Percentiles rank a stretch among this genome's conserved stretches.
Conservation (phyloP, 2,329 filamentous ascomycete genomes). For the Colletotrichum destructivum region DNA sequence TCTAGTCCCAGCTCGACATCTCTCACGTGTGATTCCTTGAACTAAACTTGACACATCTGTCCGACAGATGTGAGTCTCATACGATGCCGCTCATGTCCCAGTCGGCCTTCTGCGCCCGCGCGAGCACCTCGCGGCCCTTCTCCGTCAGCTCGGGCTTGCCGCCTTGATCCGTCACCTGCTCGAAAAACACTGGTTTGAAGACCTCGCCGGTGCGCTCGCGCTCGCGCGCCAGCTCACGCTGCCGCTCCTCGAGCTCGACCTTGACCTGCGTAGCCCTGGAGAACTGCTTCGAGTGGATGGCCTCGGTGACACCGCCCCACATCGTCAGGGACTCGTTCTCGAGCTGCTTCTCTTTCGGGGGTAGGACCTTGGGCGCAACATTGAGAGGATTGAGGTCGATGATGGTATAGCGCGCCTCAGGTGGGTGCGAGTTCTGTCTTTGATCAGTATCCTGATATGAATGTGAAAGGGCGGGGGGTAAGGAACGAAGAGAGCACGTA, state of each 20-base stretch:
- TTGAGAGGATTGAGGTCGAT: constrained; percentile 90
- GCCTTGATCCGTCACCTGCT: constrained; percentile 68
- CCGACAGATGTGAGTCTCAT: not conserved
- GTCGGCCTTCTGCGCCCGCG: constrained; percentile 67
- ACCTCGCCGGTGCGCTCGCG: constrained; percentile 78
- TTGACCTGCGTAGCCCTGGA: constrained; percentile 88
- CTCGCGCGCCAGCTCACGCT: constrained; percentile 87
- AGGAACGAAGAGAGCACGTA: constrained; percentile 58
- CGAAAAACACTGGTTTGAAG: constrained; percentile 94
- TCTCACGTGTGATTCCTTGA: not conserved
- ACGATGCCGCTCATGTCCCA: constrained; percentile 66
- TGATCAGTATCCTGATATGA: constrained; percentile 26
- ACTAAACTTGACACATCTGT: not conserved
- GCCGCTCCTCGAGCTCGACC: constrained; percentile 90
- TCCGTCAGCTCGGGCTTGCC: constrained; percentile 70
- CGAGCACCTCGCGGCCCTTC: constrained; percentile 66
- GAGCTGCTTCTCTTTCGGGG: constrained; percentile 83
- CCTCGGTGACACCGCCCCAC: constrained; percentile 90
- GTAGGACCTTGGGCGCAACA: constrained; percentile 84
- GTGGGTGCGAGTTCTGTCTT: constrained; percentile 60
- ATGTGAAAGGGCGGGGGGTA: constrained; percentile 3
- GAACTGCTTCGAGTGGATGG: constrained; percentile 88
- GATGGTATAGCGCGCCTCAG: constrained; percentile 79
- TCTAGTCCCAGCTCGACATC: constrained; percentile 1
- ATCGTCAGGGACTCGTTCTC: constrained; percentile 91